A percentile compares a stretch with the other conserved stretches of the same genome.
Conservation (phyloP, 208 protist genomes). For the Angomonas ambiguus region DNA sequence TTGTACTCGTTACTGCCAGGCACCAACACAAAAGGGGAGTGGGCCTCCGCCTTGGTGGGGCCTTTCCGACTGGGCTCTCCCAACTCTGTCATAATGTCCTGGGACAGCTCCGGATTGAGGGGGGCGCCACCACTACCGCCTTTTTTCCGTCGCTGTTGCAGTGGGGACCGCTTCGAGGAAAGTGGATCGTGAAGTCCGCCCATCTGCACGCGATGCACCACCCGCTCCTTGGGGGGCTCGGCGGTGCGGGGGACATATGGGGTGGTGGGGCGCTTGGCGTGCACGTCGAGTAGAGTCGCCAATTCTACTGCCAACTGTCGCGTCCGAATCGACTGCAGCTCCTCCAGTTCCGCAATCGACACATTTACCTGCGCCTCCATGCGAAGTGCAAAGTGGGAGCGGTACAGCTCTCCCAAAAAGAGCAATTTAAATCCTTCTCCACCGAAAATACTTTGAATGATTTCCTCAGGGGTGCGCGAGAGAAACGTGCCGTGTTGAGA, state of each 20-base stretch:
- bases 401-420: conserved; percentile 62
- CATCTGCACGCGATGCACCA: conserved; percentile 10
- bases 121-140: neutral
- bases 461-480: conserved; percentile 73
- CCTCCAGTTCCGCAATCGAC: conserved; percentile 77
- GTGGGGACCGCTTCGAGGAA: neutral
- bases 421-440: conserved; percentile 60
- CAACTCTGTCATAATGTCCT: conserved; percentile 40
- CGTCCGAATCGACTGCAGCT: conserved; percentile 75
- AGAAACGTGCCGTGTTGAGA: conserved; percentile 65
- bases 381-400: conserved; percentile 77
- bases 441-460: conserved; percentile 83
- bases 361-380: conserved; percentile 81
- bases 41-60: neutral
- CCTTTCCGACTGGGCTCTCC: conserved; percentile 6
- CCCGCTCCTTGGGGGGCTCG: neutral
- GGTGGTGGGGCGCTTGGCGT: conserved; percentile 40
- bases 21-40: conserved; percentile 36
- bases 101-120: conserved; percentile 20
- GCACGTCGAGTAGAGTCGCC: conserved; percentile 67
- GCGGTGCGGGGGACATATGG: conserved; percentile 13
- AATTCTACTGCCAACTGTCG: conserved; percentile 62
- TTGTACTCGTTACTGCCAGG: conserved; percentile 65
- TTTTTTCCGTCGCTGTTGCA: neutral
- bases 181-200: conserved; percentile 17